Evolutionary conservation across 2,329 filamentous ascomycete genomes (phyloP), one percentile per base, ranked within the genome.

Genomic region (Alternaria arbusti): DNA sequence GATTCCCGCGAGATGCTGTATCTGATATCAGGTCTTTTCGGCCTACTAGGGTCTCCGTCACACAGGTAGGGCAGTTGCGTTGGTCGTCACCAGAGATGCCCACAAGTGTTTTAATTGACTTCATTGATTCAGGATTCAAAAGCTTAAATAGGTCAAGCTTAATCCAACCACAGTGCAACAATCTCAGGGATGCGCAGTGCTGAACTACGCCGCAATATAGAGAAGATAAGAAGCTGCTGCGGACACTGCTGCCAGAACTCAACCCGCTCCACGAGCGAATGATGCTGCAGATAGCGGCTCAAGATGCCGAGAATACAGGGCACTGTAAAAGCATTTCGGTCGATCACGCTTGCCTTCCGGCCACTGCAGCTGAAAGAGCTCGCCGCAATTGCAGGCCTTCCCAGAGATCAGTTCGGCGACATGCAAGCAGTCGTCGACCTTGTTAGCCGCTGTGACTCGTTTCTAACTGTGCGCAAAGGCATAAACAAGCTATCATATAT

Each of bases 191-290:
- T 36, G 32, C 32, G 32, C 15, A 36, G 32, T 36, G 32, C 32
- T 36, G 32, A 5, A 36, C 32, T 36, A 36, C 32, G 32, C 32
- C 32, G 32, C 32, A 36, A 36, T 36, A 36, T 36, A n/a, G 0
- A 36, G 32, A 36, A 36, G 32, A 36, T 36, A 36, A 36, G 2
- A 36, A 36, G 15, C 57, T 65, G 57, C 45, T 81, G 6, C 47
- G 66, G 8, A 45, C 40, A 47, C 77, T 83, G 30, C 82, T 81
- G 6, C 57, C 71, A 3, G 78, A 78, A 1, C 76, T 84, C 0
- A 57, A 81, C 36, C 5, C 65, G 2, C 64, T 85, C 1, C 84
- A 85, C 55, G 5, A 65, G 1, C 71, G 72, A 13, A 84, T 84
- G 80, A 70, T 83, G 17, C 32, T 63, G 17, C 43, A 64, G 9